Evolutionary conservation across 805 yeast genomes (phyloP), one percentile per base, ranked within the genome.

Genomic region (Yueomyces sinensis): DNA sequence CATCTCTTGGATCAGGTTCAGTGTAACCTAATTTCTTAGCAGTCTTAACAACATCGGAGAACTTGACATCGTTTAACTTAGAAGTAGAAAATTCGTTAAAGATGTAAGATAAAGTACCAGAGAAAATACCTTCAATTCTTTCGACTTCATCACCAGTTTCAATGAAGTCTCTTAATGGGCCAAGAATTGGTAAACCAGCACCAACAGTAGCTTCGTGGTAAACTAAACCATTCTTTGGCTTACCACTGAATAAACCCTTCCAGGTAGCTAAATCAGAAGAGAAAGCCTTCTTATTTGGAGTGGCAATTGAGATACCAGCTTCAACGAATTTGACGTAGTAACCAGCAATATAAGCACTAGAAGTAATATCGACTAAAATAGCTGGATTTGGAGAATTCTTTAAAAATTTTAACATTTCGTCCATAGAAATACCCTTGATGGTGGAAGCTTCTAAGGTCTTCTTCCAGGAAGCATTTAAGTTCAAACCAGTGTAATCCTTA

Each of bases 1-100:
- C 99, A 59, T 91, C 99, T 63, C 99, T 79, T 60, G 99, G 98
- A 59, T 91, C 99, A 33, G 99, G 99, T 63, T 91, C 98, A 29
- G 96, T 89, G 71, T 84, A 91, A 34, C 99, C 99, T 44, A 84
- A 67, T 34, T 76, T 62, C 63, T 89, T 89, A 35, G 99, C 98
- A 32, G 76, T 75, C 42, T 71, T 67, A 38, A 91, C 97, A 33
- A 91, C 77, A 36, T 86, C 94, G 18, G 96, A 84, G 58, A 87
- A 91, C 55, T 80, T 82, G 40, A 74, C 70, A 33, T 70, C 66
- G 32, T 70, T 64, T 31, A 76, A 63, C 40, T 65, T 66, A 35
- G 75, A 61, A 32, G 93, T 73, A 29, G 95, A 83, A 59, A 76
- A 91, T 54, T 82, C 87, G 62, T 91, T 91, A 70, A 91, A 91